Evolutionary conservation across 129 eudicot species (phyloP).

Genomic region (Centella asiatica): DNA sequence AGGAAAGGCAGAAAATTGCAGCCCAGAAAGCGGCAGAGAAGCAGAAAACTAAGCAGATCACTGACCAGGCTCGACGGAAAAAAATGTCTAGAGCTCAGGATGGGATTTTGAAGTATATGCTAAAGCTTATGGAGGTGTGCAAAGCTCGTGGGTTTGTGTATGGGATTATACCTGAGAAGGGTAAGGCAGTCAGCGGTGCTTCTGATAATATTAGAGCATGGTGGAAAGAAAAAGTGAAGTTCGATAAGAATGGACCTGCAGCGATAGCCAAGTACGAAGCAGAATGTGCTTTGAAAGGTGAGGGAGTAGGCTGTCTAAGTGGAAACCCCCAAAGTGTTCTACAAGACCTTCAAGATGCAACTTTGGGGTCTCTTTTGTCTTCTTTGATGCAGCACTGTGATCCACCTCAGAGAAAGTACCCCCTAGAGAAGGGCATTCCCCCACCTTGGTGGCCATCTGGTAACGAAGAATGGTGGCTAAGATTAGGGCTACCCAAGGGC

Average conservation of each 20-base stretch:
- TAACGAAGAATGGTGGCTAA: conserved; percentile 80
- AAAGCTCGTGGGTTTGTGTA: conserved; percentile 90
- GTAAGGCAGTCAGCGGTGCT: conserved; percentile 87
- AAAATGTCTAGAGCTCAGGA: conserved; percentile 94
- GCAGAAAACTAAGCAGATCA: conserved; percentile 48
- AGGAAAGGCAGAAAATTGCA: conserved; percentile 61
- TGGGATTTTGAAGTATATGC: conserved; percentile 89
- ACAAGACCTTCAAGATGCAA: conserved; percentile 90
- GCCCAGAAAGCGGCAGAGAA: conserved; percentile 68
- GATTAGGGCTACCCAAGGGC: conserved; percentile 54
- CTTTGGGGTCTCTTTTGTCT: conserved; percentile 84
- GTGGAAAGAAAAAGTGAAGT: conserved; percentile 98
- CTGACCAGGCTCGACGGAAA: conserved; percentile 86
- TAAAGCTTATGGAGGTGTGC: conserved; percentile 96
- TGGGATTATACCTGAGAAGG: conserved; percentile 94
- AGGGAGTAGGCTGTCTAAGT: conserved; percentile 31
- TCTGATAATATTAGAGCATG: conserved; percentile 91
- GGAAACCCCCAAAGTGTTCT: conserved; percentile 45
- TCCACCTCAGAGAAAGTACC: conserved; percentile 81
- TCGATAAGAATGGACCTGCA: conserved; percentile 88
- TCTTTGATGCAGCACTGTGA: conserved; percentile 89
- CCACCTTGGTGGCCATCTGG: conserved; percentile 99
- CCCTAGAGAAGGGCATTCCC: conserved; percentile 71
- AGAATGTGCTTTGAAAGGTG: conserved; percentile 35
- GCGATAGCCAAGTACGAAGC: conserved; percentile 66